phyloP scores from a whole-genome alignment of 768 basidiomycete genomes.

The Nidularia sp. region DNA sequence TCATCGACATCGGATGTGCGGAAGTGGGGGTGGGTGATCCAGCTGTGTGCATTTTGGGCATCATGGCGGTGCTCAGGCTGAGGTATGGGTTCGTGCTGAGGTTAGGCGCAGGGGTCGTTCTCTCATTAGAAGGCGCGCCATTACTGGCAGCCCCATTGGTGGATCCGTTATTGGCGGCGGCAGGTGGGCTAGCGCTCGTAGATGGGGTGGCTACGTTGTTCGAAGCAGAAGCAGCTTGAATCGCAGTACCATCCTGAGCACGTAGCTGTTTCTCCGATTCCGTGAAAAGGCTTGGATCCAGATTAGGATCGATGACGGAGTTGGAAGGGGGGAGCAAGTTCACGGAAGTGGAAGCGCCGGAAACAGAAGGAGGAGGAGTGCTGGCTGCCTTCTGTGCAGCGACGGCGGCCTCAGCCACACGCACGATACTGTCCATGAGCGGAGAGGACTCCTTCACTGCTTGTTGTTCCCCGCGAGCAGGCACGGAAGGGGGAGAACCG shows the following conservation, averaged over 20 bases:
- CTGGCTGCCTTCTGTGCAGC: slow-evolving; percentile 19
- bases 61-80: slow-evolving; percentile 23
- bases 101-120: slow-evolving; percentile 12
- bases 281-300: slow-evolving; percentile 17
- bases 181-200: background rate
- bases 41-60: slow-evolving; percentile 11
- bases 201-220: background rate
- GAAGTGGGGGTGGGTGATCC: slow-evolving; percentile 17
- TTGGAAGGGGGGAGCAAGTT: background rate
- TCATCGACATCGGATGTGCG: slow-evolving; percentile 18
- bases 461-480: background rate
- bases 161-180: background rate
- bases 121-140: background rate
- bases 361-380: background rate
- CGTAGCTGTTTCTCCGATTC: background rate
- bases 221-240: background rate
- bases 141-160: background rate
- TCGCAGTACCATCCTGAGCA: background rate
- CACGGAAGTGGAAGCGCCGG: background rate
- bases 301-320: slow-evolving; percentile 16
- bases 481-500: slow-evolving; percentile 1
- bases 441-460: slow-evolving; percentile 4
- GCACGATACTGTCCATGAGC: slow-evolving; percentile 29
- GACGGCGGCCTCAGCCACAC: slow-evolving; percentile 31
- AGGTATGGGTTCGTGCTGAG: slow-evolving; percentile 29